A percentile compares a stretch with the other conserved stretches of the same genome.
Evolutionary conservation across 371 early-diverging fungal species (phyloP).

Genomic region (Nosema muscidifuracis): DNA sequence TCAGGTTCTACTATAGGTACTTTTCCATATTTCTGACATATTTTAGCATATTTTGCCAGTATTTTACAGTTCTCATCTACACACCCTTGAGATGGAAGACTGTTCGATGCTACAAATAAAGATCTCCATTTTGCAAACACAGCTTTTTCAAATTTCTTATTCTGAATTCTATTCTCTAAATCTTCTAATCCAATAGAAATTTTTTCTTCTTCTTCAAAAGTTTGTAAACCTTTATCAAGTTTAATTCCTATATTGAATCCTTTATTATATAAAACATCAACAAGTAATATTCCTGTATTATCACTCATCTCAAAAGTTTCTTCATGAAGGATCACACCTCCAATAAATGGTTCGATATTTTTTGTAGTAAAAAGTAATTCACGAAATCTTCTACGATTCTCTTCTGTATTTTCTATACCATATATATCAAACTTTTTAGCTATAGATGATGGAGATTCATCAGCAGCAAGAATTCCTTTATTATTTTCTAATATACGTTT

Average conservation of each 20-base stretch:
- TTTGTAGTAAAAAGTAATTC: conserved; percentile 67
- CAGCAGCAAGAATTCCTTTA: conserved; percentile 67
- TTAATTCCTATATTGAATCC: conserved; percentile 67
- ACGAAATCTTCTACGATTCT: conserved; percentile 67
- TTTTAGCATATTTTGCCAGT: conserved; percentile 67
- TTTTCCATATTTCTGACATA: conserved; percentile 66
- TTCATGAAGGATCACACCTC: conserved; percentile 68
- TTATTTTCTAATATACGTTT: conserved; percentile 65
- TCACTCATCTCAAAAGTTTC: conserved; percentile 67
- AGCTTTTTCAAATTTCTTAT: conserved; percentile 65
- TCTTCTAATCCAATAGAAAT: conserved; percentile 68
- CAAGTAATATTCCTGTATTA: conserved; percentile 64
- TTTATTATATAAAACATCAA: conserved; percentile 62
- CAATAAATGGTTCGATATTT: conserved; percentile 65
- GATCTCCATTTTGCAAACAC: conserved; percentile 69
- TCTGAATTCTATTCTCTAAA: conserved; percentile 64
- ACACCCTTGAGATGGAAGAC: conserved; percentile 64
- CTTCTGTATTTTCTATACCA: conserved; percentile 66
- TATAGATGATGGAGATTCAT: conserved; percentile 67
- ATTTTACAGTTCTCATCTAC: conserved; percentile 67
- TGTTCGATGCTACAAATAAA: conserved; percentile 65
- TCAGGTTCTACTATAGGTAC: conserved; percentile 71
- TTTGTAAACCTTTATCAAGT: conserved; percentile 66
- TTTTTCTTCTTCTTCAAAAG: conserved; percentile 65
- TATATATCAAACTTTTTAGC: conserved; percentile 66